Percentiles rank a stretch among this genome's conserved stretches.
Evolutionary conservation across 352 stramenopile species (phyloP).

Genomic region (Globisporangium megalacanthum): DNA sequence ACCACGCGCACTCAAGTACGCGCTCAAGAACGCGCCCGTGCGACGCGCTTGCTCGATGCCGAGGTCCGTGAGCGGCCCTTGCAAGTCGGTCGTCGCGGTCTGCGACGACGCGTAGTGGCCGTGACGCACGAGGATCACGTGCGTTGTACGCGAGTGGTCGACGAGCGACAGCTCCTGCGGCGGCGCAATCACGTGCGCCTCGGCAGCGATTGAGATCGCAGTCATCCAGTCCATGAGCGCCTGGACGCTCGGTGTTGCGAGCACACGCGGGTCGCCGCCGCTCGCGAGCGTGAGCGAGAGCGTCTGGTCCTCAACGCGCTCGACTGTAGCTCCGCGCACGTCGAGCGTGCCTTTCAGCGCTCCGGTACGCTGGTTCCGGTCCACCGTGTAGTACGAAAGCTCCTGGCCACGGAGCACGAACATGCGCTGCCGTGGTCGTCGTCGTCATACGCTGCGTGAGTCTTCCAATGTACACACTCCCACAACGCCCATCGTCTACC

Average conservation of each 20-base stretch:
- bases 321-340: slow-evolving; percentile 33
- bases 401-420: slow-evolving; percentile 67
- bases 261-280: slow-evolving; percentile 23
- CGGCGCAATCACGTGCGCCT: slow-evolving; percentile 33
- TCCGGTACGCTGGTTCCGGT: slow-evolving; percentile 37
- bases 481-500: too few relatives aligned
- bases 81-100: slow-evolving; percentile 40
- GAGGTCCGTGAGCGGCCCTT: slow-evolving; percentile 50
- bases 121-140: slow-evolving; percentile 66
- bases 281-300: slow-evolving; percentile 23
- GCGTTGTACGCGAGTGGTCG: slow-evolving; percentile 61
- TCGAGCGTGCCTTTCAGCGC: slow-evolving; percentile 60
- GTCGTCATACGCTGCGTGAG: background rate
- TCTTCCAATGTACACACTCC: background rate
- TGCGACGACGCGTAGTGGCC: slow-evolving; percentile 53
- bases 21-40: slow-evolving; percentile 44
- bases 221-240: slow-evolving; percentile 75
- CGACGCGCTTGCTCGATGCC: slow-evolving; percentile 39
- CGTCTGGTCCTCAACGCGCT: slow-evolving; percentile 41
- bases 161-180: slow-evolving; percentile 41
- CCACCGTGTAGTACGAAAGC: slow-evolving; percentile 64
- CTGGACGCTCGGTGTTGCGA: slow-evolving; percentile 49
- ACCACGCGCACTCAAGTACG: slow-evolving; percentile 37
- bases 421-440: slow-evolving; percentile 33
- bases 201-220: slow-evolving; percentile 43